Evolutionary conservation across 2,329 filamentous ascomycete species (phyloP).

Genomic region (Alternaria sp.): DNA sequence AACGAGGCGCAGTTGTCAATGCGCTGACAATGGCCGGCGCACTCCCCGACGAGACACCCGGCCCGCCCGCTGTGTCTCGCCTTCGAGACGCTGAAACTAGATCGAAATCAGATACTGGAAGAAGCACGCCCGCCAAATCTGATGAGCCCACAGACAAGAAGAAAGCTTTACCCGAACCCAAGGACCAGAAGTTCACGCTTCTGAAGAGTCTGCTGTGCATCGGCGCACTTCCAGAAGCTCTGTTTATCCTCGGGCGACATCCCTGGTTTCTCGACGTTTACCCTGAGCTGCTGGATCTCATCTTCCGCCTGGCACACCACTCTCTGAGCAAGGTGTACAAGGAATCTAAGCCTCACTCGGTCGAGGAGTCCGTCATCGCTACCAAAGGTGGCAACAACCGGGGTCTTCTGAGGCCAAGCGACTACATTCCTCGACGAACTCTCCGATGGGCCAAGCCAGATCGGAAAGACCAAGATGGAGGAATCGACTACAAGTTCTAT

Average conservation of each 20-base stretch:
- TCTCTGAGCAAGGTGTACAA: conserved; percentile 79
- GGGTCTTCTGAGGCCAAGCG: conserved; percentile 68
- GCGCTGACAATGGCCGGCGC: conserved; percentile 87
- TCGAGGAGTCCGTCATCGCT: conserved; percentile 53
- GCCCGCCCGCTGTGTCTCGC: conserved; percentile 52
- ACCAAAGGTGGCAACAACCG: conserved; percentile 56
- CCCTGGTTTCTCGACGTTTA: conserved; percentile 90
- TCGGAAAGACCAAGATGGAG: conserved; percentile 75
- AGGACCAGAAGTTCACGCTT: conserved; percentile 86
- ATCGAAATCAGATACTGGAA: conserved; percentile 56
- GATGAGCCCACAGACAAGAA: conserved; percentile 55
- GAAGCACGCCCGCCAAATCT: conserved; percentile 52
- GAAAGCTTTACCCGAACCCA: conserved; percentile 71
- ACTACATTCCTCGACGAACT: conserved; percentile 69
- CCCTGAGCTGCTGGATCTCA: conserved; percentile 78
- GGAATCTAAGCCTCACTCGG: conserved; percentile 58
- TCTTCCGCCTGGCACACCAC: conserved; percentile 86
- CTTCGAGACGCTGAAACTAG: conserved; percentile 66
- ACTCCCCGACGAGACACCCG: conserved; percentile 79
- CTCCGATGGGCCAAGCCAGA: conserved; percentile 88
- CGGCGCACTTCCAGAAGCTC: conserved; percentile 88
- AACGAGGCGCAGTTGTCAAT: conserved; percentile 75
- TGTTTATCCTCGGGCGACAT: conserved; percentile 91
- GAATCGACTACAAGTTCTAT: conserved; percentile 86
- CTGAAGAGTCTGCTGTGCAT: conserved; percentile 87